Evolutionary conservation across 768 basidiomycete species (phyloP), one percentile per base, ranked within the genome.

Genomic region (Lactarius evosmus): DNA sequence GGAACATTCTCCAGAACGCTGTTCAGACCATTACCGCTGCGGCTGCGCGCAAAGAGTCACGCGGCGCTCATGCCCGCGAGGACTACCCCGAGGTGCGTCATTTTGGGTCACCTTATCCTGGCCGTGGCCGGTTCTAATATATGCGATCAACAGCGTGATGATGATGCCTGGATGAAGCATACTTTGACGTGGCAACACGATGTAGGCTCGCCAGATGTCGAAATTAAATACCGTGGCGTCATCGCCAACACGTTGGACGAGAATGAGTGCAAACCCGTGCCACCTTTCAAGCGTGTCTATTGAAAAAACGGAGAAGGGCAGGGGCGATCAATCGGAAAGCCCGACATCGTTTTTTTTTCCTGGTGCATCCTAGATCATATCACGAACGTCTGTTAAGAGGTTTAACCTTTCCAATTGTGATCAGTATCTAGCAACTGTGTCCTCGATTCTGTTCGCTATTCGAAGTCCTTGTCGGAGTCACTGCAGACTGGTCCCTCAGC

Each of bases 61-160:
- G 97, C 74, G 97, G 97, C 74, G 97, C 97, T 41, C 97, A 99
- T 73, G 97, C 97, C 55, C 93, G 97, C 70, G 97, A 98, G 77
- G 97, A 99, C 75, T 98, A 77, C 82, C 87, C 94, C n/a, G 95
- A 99, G 29, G 91, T 92, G 63, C 56, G 82, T 77, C 5, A 5
- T 17, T 6, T 22, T 33, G n/a, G 14, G 55, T 33, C 38, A 12
- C 64, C 11, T 56, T 49, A 41, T n/a, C 19, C 33, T n/a, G n/a
- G 56, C 32, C 40, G 41, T 40, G 27, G 46, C 33, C 12, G 52
- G 14, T 40, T 41, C 25, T 52, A 22, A 51, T 49, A 44, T 55
- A 32, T 6, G n/a, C 33, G 64, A 40, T 17, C 29, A 38, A 51
- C 56, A 92, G 86, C 94, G 97, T 77, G 95, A 98, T 73, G 96